Conservation (phyloP, 805 yeast species). For the Yamadazyma sp. region DNA sequence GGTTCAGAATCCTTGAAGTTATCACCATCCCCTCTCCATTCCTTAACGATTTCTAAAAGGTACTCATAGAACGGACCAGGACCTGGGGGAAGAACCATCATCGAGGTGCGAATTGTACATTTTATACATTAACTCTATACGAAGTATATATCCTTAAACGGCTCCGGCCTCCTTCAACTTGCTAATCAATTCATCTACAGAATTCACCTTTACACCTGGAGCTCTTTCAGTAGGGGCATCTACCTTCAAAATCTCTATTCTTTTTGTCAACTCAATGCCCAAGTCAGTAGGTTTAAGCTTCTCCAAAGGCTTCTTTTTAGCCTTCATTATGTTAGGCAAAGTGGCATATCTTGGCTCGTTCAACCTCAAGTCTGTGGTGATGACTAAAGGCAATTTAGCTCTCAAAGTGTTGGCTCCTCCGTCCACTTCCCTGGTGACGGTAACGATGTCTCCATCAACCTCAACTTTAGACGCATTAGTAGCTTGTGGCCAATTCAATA, state of each 20-base stretch:
- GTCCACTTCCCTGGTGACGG: slow-evolving; percentile 89
- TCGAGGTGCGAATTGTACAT: neutral
- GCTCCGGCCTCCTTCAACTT: slow-evolving; percentile 79
- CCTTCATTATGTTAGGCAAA: slow-evolving; percentile 96
- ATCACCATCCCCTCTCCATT: neutral
- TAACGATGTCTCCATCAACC: slow-evolving; percentile 53
- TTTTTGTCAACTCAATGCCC: slow-evolving; percentile 61
- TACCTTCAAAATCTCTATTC: slow-evolving; percentile 69
- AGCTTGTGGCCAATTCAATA: slow-evolving; percentile 94
- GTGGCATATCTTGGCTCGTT: slow-evolving; percentile 96
- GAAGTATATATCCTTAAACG: slow-evolving; percentile 33
- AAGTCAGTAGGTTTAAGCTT: slow-evolving; percentile 61
- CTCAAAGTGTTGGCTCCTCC: slow-evolving; percentile 87
- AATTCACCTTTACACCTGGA: slow-evolving; percentile 77
- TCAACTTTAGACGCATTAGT: slow-evolving; percentile 89
- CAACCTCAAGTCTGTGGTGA: slow-evolving; percentile 90
- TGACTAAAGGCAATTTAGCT: slow-evolving; percentile 77
- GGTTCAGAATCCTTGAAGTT: slow-evolving; percentile 37
- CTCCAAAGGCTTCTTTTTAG: slow-evolving; percentile 91
- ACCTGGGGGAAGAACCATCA: slow-evolving; percentile 7
- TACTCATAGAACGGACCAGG: slow-evolving; percentile 8
- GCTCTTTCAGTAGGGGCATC: slow-evolving; percentile 83
- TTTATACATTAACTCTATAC: neutral
- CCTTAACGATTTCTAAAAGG: slow-evolving; percentile 7
- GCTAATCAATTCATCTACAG: slow-evolving; percentile 78